Percentiles rank a stretch among this genome's conserved stretches.
phyloP scores from a whole-genome alignment of 1,284 basidiomycete genomes.

The Cystobasidium sp. region DNA sequence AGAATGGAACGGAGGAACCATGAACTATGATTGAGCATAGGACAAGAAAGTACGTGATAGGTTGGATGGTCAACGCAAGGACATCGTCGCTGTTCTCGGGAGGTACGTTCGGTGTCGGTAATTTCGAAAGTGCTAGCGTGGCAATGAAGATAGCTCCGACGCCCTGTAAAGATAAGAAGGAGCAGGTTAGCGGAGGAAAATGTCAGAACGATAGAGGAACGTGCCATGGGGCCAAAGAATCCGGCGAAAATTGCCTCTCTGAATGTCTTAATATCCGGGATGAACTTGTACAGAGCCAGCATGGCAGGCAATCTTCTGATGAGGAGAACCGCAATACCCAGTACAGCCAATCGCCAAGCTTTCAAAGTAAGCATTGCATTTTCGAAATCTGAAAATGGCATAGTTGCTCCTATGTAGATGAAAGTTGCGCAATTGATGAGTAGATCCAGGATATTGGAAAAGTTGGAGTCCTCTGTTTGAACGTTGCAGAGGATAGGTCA shows the following conservation, averaged over 20 bases:
- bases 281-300: conserved; percentile 79
- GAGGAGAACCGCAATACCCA: conserved; percentile 76
- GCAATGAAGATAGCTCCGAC: conserved; percentile 80
- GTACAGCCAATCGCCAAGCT: conserved; percentile 79
- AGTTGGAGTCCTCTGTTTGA: conserved; percentile 70
- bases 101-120: conserved; percentile 53
- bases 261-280: conserved; percentile 90
- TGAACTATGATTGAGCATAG: conserved; percentile 61
- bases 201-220: background rate
- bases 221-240: conserved; percentile 71
- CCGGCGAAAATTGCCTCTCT: conserved; percentile 78
- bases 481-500: background rate
- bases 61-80: conserved; percentile 76
- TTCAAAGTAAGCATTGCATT: conserved; percentile 69
- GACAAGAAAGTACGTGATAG: conserved; percentile 89
- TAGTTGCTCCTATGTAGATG: conserved; percentile 91
- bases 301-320: conserved; percentile 82
- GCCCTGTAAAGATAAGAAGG: conserved; percentile 63
- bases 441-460: conserved; percentile 81
- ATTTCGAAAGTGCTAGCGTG: conserved; percentile 62
- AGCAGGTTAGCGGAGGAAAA: conserved; percentile 65
- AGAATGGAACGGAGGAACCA: conserved; percentile 89
- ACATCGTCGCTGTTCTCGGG: conserved; percentile 68
- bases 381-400: conserved; percentile 82
- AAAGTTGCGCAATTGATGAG: conserved; percentile 61